Evolutionary conservation across 2,329 filamentous ascomycete species (phyloP).

Genomic region (Calonectria pseudoturangicola): DNA sequence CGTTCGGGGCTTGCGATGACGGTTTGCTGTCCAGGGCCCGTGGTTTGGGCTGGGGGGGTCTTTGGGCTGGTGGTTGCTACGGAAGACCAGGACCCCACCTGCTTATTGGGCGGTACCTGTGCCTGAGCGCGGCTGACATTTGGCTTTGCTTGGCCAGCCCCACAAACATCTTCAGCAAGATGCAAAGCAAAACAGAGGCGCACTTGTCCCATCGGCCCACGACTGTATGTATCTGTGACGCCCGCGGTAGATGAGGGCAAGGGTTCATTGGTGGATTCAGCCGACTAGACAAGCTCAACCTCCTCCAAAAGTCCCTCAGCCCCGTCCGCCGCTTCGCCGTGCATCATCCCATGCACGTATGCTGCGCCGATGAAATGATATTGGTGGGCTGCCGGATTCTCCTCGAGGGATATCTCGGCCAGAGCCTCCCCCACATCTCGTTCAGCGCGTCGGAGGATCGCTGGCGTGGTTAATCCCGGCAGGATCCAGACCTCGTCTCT

Average conservation of each 20-base stretch:
- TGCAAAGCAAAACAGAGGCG: slow-evolving; percentile 9
- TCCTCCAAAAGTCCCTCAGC: slow-evolving; percentile 27
- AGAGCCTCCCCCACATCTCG: slow-evolving; percentile 6
- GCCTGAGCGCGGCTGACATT: slow-evolving; percentile 11
- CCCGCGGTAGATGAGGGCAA: background rate
- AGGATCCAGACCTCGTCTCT: slow-evolving; percentile 53
- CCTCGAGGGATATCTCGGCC: background rate
- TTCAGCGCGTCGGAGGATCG: slow-evolving; percentile 40
- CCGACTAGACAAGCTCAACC: slow-evolving; percentile 40
- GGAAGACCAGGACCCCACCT: slow-evolving; percentile 37
- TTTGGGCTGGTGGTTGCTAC: slow-evolving; percentile 57
- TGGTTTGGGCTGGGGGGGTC: background rate
- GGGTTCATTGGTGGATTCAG: background rate
- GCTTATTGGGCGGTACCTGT: slow-evolving; percentile 17
- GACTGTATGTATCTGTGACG: background rate
- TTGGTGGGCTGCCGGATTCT: background rate
- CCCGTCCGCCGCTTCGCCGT: slow-evolving; percentile 42
- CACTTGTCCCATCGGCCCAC: background rate
- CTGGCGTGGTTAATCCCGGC: slow-evolving; percentile 47
- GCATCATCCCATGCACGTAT: slow-evolving; percentile 52
- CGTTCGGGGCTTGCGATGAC: slow-evolving; percentile 26
- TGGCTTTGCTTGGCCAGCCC: slow-evolving; percentile 7
- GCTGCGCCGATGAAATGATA: slow-evolving; percentile 47
- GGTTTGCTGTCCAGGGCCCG: slow-evolving; percentile 9
- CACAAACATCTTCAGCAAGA: slow-evolving; percentile 11